Percentiles rank a stretch among this genome's conserved stretches.
phyloP scores from a whole-genome alignment of 768 basidiomycete genomes.

The Trametes cinnabarina region DNA sequence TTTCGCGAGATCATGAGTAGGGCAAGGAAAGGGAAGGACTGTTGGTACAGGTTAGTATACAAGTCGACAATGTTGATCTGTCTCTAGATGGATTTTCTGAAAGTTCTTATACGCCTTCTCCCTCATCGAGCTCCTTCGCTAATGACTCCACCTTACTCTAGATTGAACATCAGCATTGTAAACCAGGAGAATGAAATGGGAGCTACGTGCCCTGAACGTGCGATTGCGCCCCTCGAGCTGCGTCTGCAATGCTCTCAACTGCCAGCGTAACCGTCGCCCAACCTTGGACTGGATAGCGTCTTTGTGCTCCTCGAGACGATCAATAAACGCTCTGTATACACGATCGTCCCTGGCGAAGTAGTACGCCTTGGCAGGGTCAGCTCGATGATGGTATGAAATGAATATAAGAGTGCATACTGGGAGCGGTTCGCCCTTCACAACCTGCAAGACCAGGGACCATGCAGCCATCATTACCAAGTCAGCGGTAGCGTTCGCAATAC shows the following conservation, averaged over 20 bases:
- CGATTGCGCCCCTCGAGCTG: slow-evolving; percentile 65
- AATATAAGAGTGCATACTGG: slow-evolving; percentile 53
- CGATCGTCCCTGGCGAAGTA: slow-evolving; percentile 94
- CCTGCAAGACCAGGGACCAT: slow-evolving; percentile 66
- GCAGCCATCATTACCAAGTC: slow-evolving; percentile 81
- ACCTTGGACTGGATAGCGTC: slow-evolving; percentile 46
- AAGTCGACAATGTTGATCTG: not conserved
- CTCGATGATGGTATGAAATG: not conserved
- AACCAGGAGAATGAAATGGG: not conserved
- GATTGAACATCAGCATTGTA: not conserved
- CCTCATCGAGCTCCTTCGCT: slow-evolving; percentile 61
- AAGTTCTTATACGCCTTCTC: slow-evolving; percentile 43
- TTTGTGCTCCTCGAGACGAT: slow-evolving; percentile 37
- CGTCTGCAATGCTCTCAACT: slow-evolving; percentile 60
- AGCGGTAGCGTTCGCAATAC: slow-evolving; percentile 85
- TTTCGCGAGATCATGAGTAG: no score
- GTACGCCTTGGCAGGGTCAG: slow-evolving; percentile 54
- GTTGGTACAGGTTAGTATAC: slow-evolving; percentile 12
- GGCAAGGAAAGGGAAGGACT: not conserved
- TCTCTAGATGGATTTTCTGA: not conserved
- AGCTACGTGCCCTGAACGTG: slow-evolving; percentile 57
- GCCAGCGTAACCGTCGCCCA: slow-evolving; percentile 64
- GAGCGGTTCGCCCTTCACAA: slow-evolving; percentile 60
- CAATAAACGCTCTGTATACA: slow-evolving; percentile 66
- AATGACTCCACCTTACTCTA: slow-evolving; percentile 67